phyloP scores from a whole-genome alignment of 371 early-diverging fungal species.

The Chytridium lagenaria region DNA sequence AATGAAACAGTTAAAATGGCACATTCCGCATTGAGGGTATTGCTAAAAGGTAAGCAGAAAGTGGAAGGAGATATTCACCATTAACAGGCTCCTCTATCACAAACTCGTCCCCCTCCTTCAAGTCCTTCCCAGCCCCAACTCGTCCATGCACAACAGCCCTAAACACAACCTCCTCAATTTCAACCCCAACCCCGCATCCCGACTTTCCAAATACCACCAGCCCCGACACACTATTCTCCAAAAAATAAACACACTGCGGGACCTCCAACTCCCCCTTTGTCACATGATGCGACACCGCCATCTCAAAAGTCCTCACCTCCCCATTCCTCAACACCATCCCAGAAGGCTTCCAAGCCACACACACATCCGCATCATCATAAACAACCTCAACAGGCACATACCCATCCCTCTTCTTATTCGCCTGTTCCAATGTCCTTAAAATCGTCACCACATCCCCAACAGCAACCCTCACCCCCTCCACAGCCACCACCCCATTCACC shows the following conservation, averaged over 20 bases:
- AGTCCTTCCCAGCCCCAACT: constrained; percentile 17
- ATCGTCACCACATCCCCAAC: neutral
- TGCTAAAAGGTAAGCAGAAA: too few relatives aligned
- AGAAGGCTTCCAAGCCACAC: constrained; percentile 11
- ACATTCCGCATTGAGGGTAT: too few relatives aligned
- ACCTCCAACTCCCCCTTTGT: neutral
- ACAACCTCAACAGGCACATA: neutral
- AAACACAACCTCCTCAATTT: neutral
- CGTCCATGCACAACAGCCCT: constrained; percentile 27
- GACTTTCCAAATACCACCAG: neutral
- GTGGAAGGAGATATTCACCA: neutral
- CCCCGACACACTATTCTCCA: neutral
- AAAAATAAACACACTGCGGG: neutral
- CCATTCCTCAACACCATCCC: neutral
- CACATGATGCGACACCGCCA: neutral
- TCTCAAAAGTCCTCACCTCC: neutral
- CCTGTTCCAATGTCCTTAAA: neutral
- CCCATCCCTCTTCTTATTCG: neutral
- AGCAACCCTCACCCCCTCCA: constrained; percentile 5
- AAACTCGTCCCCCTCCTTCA: constrained; percentile 26
- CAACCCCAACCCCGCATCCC: neutral
- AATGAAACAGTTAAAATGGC: neutral
- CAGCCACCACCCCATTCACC: constrained; percentile 21
- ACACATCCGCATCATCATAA: neutral
- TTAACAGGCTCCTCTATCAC: constrained; percentile 4